A percentile compares a stretch with the other conserved stretches of the same genome.
phyloP scores from a whole-genome alignment of 768 basidiomycete genomes.

The Leccinum pellstonianum region DNA sequence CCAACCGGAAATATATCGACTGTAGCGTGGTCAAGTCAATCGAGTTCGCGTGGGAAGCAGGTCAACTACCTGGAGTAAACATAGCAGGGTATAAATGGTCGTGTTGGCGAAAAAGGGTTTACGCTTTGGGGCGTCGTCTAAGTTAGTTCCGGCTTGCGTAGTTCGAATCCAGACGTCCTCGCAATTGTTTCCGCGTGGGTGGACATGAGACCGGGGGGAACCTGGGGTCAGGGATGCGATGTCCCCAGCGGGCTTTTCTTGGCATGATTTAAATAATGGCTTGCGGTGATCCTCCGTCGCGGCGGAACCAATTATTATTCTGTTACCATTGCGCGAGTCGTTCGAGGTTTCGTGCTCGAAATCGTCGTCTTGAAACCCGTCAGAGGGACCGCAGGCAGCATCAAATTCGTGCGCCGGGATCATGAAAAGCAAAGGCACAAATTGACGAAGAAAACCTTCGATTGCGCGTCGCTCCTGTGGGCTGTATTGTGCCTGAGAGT shows the following conservation, averaged over 20 bases:
- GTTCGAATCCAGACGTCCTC: slow-evolving; percentile 63
- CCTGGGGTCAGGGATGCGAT: slow-evolving; percentile 32
- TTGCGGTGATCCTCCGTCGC: slow-evolving; percentile 71
- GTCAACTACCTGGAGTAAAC: slow-evolving; percentile 73
- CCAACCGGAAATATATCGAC: slow-evolving; percentile 86
- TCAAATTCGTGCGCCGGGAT: slow-evolving; percentile 66
- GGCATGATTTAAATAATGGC: slow-evolving; percentile 74
- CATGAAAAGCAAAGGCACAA: slow-evolving; percentile 82
- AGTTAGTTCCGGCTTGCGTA: slow-evolving; percentile 22
- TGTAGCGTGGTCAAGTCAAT: slow-evolving; percentile 33
- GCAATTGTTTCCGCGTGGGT: slow-evolving; percentile 10
- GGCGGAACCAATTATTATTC: slow-evolving; percentile 50
- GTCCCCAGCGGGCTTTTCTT: slow-evolving; percentile 48
- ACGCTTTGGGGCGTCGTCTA: slow-evolving; percentile 36
- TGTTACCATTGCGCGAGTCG: slow-evolving; percentile 36
- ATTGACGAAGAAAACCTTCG: slow-evolving; percentile 80
- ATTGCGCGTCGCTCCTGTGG: slow-evolving; percentile 75
- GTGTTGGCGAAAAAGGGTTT: slow-evolving; percentile 87
- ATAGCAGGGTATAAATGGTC: slow-evolving; percentile 86
- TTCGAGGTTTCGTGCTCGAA: slow-evolving; percentile 27
- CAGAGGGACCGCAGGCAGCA: slow-evolving; percentile 56
- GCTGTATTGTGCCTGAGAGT: slow-evolving; percentile 73
- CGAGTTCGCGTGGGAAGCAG: slow-evolving; percentile 4
- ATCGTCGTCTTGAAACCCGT: slow-evolving; percentile 42
- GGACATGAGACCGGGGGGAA: slow-evolving; percentile 8